These are phyloP conservation scores for Trametes elegans DNA, from an alignment of 768 basidiomycete species.

Conservation along the genomic window DNA sequence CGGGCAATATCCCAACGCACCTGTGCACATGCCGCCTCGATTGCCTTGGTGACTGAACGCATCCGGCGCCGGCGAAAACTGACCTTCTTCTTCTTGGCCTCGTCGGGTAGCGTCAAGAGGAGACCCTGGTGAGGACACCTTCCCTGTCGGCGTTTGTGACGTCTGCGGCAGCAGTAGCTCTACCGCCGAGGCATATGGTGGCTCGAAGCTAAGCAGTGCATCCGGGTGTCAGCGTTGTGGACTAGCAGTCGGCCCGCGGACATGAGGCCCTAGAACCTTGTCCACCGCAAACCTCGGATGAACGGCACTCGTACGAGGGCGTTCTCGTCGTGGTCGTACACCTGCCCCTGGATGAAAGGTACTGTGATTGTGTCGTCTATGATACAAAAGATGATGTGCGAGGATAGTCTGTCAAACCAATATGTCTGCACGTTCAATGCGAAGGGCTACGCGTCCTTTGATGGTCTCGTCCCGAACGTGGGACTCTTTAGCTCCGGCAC, in stretches of 20 bases:
- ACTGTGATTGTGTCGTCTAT: background rate
- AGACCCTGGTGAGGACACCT: background rate
- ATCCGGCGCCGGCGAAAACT: too few species aligned
- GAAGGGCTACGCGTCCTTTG: slow-evolving; percentile 6
- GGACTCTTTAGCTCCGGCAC: slow-evolving; percentile 14
- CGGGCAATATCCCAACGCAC: background rate
- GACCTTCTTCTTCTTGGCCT: too few species aligned
- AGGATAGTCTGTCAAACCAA: background rate
- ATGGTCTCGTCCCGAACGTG: background rate
- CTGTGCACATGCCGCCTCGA: background rate
- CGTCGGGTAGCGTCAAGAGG: background rate
- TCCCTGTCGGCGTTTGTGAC: background rate
- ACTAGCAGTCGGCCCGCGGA: background rate
- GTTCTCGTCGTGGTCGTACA: too few species aligned
- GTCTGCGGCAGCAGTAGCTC: background rate
- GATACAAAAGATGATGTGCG: background rate
- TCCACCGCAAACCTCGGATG: background rate
- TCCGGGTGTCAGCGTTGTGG: background rate
- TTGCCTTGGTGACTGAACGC: background rate
- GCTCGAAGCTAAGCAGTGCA: background rate
- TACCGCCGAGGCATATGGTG: background rate
- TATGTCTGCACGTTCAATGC: too few species aligned
- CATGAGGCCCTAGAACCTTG: too few species aligned
- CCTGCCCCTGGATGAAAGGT: too few species aligned
- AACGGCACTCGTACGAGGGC: background rate